Percentiles rank a stretch among this genome's conserved stretches.
These are phyloP conservation scores for Psilocybe cubensis DNA, from an alignment of 768 basidiomycete genomes.

Conservation along the genomic window DNA sequence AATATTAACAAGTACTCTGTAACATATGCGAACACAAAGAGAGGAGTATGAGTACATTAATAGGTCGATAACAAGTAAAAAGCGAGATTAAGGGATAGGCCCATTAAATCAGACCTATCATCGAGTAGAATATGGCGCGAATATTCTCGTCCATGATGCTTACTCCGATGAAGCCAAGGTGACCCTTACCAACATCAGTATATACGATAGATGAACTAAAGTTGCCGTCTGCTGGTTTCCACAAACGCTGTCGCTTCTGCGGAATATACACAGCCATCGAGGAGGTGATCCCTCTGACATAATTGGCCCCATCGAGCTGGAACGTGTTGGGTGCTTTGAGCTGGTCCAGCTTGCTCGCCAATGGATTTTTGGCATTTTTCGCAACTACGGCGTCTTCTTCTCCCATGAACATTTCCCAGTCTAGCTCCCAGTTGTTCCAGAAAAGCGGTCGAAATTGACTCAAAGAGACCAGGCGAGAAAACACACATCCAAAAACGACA, in stretches of 20 bases:
- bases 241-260: slow-evolving; percentile 11
- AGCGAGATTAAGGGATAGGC: background rate
- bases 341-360: slow-evolving; percentile 14
- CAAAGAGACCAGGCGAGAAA: slow-evolving; percentile 20
- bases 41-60: too few species aligned
- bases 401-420: slow-evolving; percentile 31
- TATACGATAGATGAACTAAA: slow-evolving; percentile 27
- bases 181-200: slow-evolving; percentile 36
- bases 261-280: slow-evolving; percentile 19
- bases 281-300: slow-evolving; percentile 25
- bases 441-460: slow-evolving; percentile 26
- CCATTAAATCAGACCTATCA: slow-evolving; percentile 30
- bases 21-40: too few species aligned
- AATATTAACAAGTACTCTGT: too few species aligned
- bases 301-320: slow-evolving; percentile 28
- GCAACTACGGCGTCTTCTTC: slow-evolving; percentile 15
- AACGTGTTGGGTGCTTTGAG: slow-evolving; percentile 19
- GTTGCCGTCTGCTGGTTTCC: slow-evolving; percentile 23
- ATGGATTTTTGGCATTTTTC: slow-evolving; percentile 15
- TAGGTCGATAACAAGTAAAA: too few species aligned
- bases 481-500: slow-evolving; percentile 34
- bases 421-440: slow-evolving; percentile 32
- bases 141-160: slow-evolving; percentile 32
- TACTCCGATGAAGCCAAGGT: slow-evolving; percentile 41
- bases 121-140: slow-evolving; percentile 33